Conservation (phyloP, 2,329 filamentous ascomycete species). For the Trichoderma gracile region DNA sequence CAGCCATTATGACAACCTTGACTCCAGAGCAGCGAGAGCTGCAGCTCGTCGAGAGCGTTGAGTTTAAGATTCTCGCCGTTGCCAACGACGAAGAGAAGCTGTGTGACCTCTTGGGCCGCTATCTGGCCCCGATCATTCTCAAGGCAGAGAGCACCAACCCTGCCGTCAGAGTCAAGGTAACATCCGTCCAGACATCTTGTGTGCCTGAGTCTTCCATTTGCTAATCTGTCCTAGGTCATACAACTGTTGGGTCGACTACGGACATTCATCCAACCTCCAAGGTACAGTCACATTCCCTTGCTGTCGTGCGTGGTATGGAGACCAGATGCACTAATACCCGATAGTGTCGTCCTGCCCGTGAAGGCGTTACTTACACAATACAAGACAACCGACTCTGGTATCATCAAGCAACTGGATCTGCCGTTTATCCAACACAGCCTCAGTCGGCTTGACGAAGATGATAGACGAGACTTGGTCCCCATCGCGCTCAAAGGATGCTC, state of each 20-base stretch:
- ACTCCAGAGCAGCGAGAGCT: constrained; percentile 70
- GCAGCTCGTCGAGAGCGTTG: constrained; percentile 79
- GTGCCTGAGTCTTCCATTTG: neutral
- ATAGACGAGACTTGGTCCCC: constrained; percentile 73
- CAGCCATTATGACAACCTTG: constrained; percentile 43
- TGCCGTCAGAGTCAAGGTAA: constrained; percentile 75
- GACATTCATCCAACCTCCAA: constrained; percentile 54
- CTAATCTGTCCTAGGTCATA: constrained; percentile 45
- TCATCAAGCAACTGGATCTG: constrained; percentile 86
- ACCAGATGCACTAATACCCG: neutral
- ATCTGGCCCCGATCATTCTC: constrained; percentile 77
- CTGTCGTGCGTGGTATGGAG: neutral
- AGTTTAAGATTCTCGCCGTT: constrained; percentile 75
- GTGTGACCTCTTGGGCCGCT: constrained; percentile 72
- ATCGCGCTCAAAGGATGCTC: constrained; percentile 41
- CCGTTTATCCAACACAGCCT: constrained; percentile 84
- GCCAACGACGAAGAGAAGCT: constrained; percentile 84
- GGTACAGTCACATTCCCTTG: constrained; percentile 39
- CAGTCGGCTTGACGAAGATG: constrained; percentile 51
- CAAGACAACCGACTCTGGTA: constrained; percentile 68
- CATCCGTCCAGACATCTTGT: neutral
- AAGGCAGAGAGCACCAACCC: constrained; percentile 82
- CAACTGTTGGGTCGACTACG: constrained; percentile 54
- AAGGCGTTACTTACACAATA: constrained; percentile 85
- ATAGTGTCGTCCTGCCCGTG: constrained; percentile 76